A percentile compares a stretch with the other conserved stretches of the same genome.
Evolutionary conservation across 345 rosid genomes (phyloP).

Genomic region (Camelina sativa): DNA sequence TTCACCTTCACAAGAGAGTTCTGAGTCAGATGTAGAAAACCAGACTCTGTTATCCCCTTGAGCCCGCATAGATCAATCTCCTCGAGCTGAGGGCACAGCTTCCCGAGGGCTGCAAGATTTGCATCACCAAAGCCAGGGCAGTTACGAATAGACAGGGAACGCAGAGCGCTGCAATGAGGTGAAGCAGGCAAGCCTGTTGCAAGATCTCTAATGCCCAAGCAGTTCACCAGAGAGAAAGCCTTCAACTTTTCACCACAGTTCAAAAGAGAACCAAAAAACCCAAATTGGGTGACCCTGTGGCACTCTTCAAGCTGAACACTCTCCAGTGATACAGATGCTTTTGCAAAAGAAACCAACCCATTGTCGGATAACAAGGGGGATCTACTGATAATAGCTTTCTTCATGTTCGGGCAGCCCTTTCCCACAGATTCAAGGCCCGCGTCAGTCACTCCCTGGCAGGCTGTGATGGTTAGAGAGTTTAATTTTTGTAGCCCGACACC

Average conservation of each 20-base stretch:
- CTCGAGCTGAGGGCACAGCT: conserved; percentile 75
- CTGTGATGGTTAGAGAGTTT: conserved; percentile 61
- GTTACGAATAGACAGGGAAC: conserved; percentile 63
- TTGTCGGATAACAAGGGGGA: conserved; percentile 71
- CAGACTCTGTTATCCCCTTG: conserved; percentile 70
- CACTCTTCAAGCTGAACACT: conserved; percentile 88
- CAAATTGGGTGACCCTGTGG: conserved; percentile 90
- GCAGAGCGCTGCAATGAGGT: conserved; percentile 60
- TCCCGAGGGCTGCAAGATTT: conserved; percentile 67
- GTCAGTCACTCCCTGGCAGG: conserved; percentile 82
- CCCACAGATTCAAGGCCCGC: conserved; percentile 73
- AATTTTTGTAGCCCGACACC: conserved; percentile 85
- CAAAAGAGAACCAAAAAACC: conserved; percentile 74
- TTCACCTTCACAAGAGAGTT: conserved; percentile 74
- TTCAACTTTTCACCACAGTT: conserved; percentile 75
- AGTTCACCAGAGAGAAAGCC: conserved; percentile 67
- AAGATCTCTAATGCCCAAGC: conserved; percentile 74
- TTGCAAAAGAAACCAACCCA: conserved; percentile 77
- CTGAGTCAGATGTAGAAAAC: conserved; percentile 64
- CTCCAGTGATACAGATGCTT: conserved; percentile 68
- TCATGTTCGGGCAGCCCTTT: conserved; percentile 84
- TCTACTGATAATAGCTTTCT: conserved; percentile 57
- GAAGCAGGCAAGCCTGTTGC: conserved; percentile 45
- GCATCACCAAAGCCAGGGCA: conserved; percentile 91
- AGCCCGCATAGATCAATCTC: conserved; percentile 73